Evolutionary conservation across 257 asterid genomes (phyloP).

Genomic region (Fraxinus cuspidata): DNA sequence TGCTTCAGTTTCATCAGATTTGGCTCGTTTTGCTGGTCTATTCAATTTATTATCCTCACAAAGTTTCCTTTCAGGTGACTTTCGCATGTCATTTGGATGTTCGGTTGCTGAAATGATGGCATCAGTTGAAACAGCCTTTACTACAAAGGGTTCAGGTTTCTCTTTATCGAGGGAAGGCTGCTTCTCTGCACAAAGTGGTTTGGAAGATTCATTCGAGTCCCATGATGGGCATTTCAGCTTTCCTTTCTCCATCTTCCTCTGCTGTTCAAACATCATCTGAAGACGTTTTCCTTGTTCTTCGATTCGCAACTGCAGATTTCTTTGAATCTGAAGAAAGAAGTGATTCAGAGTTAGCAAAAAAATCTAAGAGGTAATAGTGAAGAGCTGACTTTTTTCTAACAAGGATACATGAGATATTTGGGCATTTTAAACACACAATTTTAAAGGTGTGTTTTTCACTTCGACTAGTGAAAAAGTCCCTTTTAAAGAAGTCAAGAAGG

Average conservation of each 20-base stretch:
- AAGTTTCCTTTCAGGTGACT: slow-evolving; percentile 30
- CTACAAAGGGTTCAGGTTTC: slow-evolving; percentile 33
- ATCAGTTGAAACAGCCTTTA: slow-evolving; percentile 22
- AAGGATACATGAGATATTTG: neutral
- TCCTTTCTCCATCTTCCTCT: slow-evolving; percentile 60
- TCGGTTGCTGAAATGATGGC: slow-evolving; percentile 24
- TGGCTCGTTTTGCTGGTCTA: slow-evolving; percentile 46
- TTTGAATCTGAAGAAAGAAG: slow-evolving; percentile 59
- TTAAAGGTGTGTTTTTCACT: neutral
- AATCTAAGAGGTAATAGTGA: neutral
- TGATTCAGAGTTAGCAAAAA: neutral
- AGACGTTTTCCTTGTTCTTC: slow-evolving; percentile 86
- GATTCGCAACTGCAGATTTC: slow-evolving; percentile 76
- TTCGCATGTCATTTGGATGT: slow-evolving; percentile 26
- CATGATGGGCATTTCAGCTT: slow-evolving; percentile 41
- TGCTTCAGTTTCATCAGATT: slow-evolving; percentile 35
- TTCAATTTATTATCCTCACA: slow-evolving; percentile 32
- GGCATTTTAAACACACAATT: neutral
- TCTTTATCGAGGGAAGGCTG: slow-evolving; percentile 30
- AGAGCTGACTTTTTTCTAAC: no score
- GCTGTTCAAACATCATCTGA: slow-evolving; percentile 77
- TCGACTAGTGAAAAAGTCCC: neutral
- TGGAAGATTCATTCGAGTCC: slow-evolving; percentile 34
- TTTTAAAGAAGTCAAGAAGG: neutral
- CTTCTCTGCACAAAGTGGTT: slow-evolving; percentile 19